Evolutionary conservation across 2,329 filamentous ascomycete species (phyloP), one percentile per base, ranked within the genome.

Genomic region (Lasiodiplodia sp.): DNA sequence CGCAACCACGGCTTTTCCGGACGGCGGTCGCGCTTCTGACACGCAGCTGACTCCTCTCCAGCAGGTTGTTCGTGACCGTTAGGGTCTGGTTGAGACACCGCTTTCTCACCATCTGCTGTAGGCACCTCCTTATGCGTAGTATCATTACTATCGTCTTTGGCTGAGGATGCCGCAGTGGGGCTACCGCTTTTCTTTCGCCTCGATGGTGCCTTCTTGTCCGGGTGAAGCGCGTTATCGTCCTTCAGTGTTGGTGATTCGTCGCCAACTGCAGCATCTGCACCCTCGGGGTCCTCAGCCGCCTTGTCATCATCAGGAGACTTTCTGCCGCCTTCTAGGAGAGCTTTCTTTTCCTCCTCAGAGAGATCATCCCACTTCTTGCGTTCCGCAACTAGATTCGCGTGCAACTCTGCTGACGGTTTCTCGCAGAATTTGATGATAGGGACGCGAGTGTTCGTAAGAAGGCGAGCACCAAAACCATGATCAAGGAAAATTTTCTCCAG

Each of bases 371-470:
- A 95, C 74, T 89, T 92, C 53, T 83, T 79, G 7, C 92, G 87
- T 73, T 91, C 90, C 40, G 88, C 85, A 4, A 87, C 75, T 5
- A 96, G 84, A 68, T 87, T 88, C 11, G 82, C 76, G 16, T 86
- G 86, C 1, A 96, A 83, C 68, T 86, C 83, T 2, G 85, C 79
- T 0, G 87, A 85, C 2, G 93, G 93, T 52, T 82, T 86, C 76
- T 95, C 86, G 74, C 93, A 97, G 18, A 97, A 85, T 76, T 96
- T 96, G 77, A 97, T 90, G 72, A 97, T 96, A 0, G 94, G 93
- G 3, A 97, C 91, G 70, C 93, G 86, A 1, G 93, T 96, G 66
- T 89, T 88, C 2, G 91, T 92, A 2, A 97, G 84, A 3, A 97
- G 83, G 4, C 92, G 87, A 18, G 92, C 93, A 2, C 93, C 93